Conservation (phyloP, 106 monocot genomes). For the Phalaenopsis aphrodite region DNA sequence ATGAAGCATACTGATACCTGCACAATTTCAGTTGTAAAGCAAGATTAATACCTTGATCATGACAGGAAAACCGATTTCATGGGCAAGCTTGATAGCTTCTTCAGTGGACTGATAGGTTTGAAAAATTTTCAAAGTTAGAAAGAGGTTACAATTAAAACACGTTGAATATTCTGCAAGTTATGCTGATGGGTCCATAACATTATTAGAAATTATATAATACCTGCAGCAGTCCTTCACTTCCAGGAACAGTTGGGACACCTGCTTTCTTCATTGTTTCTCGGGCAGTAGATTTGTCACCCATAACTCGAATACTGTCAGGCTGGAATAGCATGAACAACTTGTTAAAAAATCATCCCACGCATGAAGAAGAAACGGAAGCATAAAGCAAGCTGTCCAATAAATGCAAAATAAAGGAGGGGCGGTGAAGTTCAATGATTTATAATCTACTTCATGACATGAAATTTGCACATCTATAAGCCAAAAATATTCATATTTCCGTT, state of each 20-base stretch:
- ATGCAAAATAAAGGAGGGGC: slow-evolving; percentile 1
- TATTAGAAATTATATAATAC: slow-evolving; percentile 18
- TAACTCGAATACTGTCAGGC: slow-evolving; percentile 85
- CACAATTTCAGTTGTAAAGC: background rate
- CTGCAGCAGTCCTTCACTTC: slow-evolving; percentile 86
- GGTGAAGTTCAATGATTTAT: background rate
- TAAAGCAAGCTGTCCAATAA: background rate
- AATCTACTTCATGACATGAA: background rate
- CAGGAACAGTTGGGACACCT: slow-evolving; percentile 90
- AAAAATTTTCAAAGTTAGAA: background rate
- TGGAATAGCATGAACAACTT: slow-evolving; percentile 20
- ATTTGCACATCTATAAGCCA: background rate
- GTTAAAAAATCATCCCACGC: background rate
- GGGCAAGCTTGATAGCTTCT: slow-evolving; percentile 68
- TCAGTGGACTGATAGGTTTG: slow-evolving; percentile 60
- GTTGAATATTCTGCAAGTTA: background rate
- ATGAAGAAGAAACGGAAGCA: background rate
- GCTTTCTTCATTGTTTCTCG: slow-evolving; percentile 99
- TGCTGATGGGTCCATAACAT: background rate
- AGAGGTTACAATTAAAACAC: background rate
- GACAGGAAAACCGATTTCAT: slow-evolving; percentile 81
- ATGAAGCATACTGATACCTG: background rate
- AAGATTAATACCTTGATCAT: slow-evolving; percentile 81
- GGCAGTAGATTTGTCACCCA: slow-evolving; percentile 95
- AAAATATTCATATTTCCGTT: background rate